A percentile compares a stretch with the other conserved stretches of the same genome.
These are phyloP conservation scores for Vitis amurensis DNA, from an alignment of 164 flowering plant species.

Conservation along the genomic window DNA sequence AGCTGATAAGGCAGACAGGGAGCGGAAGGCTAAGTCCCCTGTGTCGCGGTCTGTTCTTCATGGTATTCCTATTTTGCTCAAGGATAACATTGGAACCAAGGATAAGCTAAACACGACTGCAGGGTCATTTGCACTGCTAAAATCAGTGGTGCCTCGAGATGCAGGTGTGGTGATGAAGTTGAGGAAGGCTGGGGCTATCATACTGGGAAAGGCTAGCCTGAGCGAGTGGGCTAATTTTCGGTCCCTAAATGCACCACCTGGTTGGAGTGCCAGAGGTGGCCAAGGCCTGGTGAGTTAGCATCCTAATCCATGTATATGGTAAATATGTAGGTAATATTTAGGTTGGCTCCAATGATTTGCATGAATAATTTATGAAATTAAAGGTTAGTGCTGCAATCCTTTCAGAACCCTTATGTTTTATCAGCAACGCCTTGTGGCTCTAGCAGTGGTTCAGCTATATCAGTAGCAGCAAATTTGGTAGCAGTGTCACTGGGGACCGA, in stretches of 20 bases:
- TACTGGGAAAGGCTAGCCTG: slow-evolving; percentile 26
- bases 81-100: slow-evolving; percentile 34
- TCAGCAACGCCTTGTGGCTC: slow-evolving; percentile 5
- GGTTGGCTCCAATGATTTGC: no score
- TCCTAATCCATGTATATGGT: no score
- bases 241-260: not conserved
- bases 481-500: slow-evolving; percentile 10
- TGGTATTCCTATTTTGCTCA: slow-evolving; percentile 30
- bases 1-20: slow-evolving; percentile 34
- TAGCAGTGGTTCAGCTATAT: slow-evolving; percentile 9
- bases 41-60: slow-evolving; percentile 9
- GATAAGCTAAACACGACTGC: slow-evolving; percentile 38
- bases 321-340: no score
- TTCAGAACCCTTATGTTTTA: slow-evolving; percentile 9
- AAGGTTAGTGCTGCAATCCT: no score
- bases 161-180: slow-evolving; percentile 35
- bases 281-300: slow-evolving; percentile 6
- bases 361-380: no score
- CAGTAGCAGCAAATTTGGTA: slow-evolving; percentile 9
- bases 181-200: slow-evolving; percentile 32
- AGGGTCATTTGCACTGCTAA: slow-evolving; percentile 32
- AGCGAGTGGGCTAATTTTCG: slow-evolving; percentile 17
- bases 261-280: slow-evolving; percentile 17
- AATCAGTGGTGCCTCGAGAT: slow-evolving; percentile 32
- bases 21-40: slow-evolving; percentile 12